Conservation (phyloP, 805 yeast genomes). For the Lipomyces chichibuensis region DNA sequence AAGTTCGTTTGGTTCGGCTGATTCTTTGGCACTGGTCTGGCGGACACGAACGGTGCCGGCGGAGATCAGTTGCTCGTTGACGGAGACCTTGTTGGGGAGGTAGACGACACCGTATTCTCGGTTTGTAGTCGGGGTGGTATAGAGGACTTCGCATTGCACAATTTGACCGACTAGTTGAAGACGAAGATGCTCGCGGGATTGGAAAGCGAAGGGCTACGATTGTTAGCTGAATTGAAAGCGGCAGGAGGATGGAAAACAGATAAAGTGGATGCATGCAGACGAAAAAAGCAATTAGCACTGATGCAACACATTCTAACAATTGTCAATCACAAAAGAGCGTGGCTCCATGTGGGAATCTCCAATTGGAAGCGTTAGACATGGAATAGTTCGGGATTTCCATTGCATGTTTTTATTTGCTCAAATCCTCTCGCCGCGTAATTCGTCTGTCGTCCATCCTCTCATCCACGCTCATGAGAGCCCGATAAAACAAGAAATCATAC, state of each 20-base stretch:
- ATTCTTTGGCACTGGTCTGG: slow-evolving; percentile 49
- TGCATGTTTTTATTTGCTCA: slow-evolving; percentile 24
- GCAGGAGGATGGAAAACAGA: not conserved
- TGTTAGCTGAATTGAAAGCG: not conserved
- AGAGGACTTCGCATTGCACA: slow-evolving; percentile 60
- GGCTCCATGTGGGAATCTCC: not conserved
- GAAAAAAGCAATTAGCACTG: no score
- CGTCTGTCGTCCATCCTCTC: not conserved
- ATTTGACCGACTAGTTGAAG: slow-evolving; percentile 64
- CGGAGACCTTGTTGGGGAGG: slow-evolving; percentile 63
- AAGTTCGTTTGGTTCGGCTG: slow-evolving; percentile 21
- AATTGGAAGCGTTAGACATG: not conserved
- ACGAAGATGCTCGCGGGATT: slow-evolving; percentile 65
- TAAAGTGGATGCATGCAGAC: not conserved
- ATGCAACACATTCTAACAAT: no score
- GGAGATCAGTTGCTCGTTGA: slow-evolving; percentile 58
- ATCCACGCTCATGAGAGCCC: not conserved
- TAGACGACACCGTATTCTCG: slow-evolving; percentile 74
- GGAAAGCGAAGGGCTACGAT: slow-evolving; percentile 57
- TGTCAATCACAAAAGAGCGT: no score
- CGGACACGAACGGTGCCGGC: slow-evolving; percentile 67
- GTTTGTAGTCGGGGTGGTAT: slow-evolving; percentile 51
- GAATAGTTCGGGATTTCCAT: not conserved
- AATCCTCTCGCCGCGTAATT: not conserved
- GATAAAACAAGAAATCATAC: slow-evolving; percentile 17